These are phyloP conservation scores for Ustilago sp. DNA, from an alignment of 1,284 basidiomycete genomes.

Conservation along the genomic window DNA sequence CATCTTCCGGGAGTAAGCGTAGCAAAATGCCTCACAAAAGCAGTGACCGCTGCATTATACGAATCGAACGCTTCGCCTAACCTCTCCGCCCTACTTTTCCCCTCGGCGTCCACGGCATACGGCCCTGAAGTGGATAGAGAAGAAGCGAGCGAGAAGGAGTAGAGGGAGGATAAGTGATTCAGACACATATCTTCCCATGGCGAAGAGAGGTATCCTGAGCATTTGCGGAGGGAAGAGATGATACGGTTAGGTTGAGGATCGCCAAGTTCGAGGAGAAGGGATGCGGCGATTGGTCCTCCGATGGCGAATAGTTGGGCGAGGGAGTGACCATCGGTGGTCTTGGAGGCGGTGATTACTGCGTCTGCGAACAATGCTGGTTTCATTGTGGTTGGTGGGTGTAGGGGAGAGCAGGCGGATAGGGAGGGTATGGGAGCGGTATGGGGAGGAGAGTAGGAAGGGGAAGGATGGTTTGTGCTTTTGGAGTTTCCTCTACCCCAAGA, in stretches of 20 bases:
- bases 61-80: slow-evolving; percentile 53
- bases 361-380: slow-evolving; percentile 47
- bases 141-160: slow-evolving; percentile 44
- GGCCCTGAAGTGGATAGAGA: slow-evolving; percentile 12
- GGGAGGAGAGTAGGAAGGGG: background rate
- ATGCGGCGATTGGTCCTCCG: slow-evolving; percentile 29
- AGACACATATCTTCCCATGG: slow-evolving; percentile 63
- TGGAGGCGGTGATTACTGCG: slow-evolving; percentile 36
- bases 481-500: slow-evolving; percentile 6
- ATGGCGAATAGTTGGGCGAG: slow-evolving; percentile 58
- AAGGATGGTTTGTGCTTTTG: slow-evolving; percentile 14
- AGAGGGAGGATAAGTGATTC: slow-evolving; percentile 43
- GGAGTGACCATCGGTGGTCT: slow-evolving; percentile 33
- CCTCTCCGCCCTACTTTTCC: slow-evolving; percentile 35
- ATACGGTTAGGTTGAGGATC: slow-evolving; percentile 41
- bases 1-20: slow-evolving; percentile 58
- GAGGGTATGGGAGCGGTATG: background rate
- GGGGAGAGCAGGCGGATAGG: background rate
- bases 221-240: slow-evolving; percentile 42
- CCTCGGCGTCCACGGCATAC: slow-evolving; percentile 26
- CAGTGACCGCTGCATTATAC: slow-evolving; percentile 48
- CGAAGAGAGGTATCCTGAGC: slow-evolving; percentile 45
- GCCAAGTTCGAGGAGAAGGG: slow-evolving; percentile 36
- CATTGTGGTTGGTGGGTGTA: slow-evolving; percentile 20
- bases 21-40: slow-evolving; percentile 58